These are phyloP conservation scores for Euptelea pleiosperma DNA, from an alignment of 164 flowering plant species.

Conservation along the genomic window DNA sequence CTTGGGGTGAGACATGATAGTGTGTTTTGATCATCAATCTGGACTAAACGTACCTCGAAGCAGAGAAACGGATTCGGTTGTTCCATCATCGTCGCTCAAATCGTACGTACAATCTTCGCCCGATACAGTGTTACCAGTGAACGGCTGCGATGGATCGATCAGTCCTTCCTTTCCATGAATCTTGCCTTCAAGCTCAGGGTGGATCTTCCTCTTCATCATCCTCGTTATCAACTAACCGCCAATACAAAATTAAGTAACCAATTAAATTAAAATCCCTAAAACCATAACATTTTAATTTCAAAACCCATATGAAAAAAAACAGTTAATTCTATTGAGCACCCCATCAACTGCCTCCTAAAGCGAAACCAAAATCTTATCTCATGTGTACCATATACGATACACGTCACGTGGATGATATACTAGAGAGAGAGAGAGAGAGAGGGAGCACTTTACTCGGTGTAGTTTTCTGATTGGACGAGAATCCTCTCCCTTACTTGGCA, in stretches of 20 bases:
- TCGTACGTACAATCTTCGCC: too few relatives aligned
- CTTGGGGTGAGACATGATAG: too few relatives aligned
- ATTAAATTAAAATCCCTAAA: neutral
- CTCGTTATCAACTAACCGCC: constrained; percentile 22
- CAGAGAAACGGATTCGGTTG: constrained; percentile 3
- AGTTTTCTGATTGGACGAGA: constrained; percentile 45
- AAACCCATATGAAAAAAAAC: neutral
- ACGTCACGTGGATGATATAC: too few relatives aligned
- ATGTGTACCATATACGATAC: too few relatives aligned
- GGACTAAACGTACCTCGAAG: constrained; percentile 13
- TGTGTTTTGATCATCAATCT: too few relatives aligned
- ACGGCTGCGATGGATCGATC: neutral
- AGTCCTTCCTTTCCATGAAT: constrained; percentile 5
- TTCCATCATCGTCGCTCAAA: neutral
- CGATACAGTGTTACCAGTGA: too few relatives aligned
- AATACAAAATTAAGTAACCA: too few relatives aligned
- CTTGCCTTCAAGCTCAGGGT: constrained; percentile 24
- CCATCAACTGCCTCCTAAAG: constrained; percentile 5
- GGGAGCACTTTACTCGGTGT: constrained; percentile 36
- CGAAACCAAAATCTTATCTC: constrained; percentile 1
- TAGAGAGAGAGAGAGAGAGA: neutral
- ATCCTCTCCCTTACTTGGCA: constrained; percentile 36
- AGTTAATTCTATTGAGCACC: neutral
- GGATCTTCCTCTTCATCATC: constrained; percentile 32
- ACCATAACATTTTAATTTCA: neutral